Conservation (phyloP, 352 stramenopile species). For the Thalassiosira exigua region DNA sequence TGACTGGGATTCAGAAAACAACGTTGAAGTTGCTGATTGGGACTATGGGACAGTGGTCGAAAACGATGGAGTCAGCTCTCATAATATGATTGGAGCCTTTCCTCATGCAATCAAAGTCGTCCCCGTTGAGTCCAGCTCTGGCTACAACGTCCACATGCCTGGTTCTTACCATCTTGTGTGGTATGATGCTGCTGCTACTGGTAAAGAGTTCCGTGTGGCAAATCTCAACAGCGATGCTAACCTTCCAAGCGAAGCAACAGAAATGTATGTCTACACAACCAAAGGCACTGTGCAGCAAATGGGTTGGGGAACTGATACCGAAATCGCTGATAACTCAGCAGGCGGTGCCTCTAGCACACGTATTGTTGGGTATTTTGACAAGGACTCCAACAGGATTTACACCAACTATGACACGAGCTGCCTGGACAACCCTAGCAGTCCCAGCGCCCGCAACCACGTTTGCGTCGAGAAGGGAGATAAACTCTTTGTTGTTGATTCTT, state of each 20-base stretch:
- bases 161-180: constrained; percentile 65
- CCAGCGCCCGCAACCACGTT: constrained; percentile 32
- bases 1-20: constrained; percentile 77
- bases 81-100: constrained; percentile 68
- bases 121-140: constrained; percentile 31
- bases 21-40: constrained; percentile 83
- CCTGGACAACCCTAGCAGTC: constrained; percentile 42
- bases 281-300: constrained; percentile 66
- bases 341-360: constrained; percentile 40
- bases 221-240: constrained; percentile 63
- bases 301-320: constrained; percentile 35
- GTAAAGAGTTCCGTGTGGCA: constrained; percentile 65
- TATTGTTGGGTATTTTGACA: constrained; percentile 65
- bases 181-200: constrained; percentile 51
- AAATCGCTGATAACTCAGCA: constrained; percentile 52
- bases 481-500: constrained; percentile 63
- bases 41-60: constrained; percentile 66
- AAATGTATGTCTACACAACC: constrained; percentile 65
- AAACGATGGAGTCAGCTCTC: constrained; percentile 37
- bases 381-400: constrained; percentile 60
- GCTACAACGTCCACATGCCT: constrained; percentile 46
- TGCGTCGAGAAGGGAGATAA: constrained; percentile 67
- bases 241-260: constrained; percentile 37
- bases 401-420: constrained; percentile 66
- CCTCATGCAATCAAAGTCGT: constrained; percentile 68